Conservation (phyloP, 192 early-diverging fungal genomes). For the Podila verticillata region DNA sequence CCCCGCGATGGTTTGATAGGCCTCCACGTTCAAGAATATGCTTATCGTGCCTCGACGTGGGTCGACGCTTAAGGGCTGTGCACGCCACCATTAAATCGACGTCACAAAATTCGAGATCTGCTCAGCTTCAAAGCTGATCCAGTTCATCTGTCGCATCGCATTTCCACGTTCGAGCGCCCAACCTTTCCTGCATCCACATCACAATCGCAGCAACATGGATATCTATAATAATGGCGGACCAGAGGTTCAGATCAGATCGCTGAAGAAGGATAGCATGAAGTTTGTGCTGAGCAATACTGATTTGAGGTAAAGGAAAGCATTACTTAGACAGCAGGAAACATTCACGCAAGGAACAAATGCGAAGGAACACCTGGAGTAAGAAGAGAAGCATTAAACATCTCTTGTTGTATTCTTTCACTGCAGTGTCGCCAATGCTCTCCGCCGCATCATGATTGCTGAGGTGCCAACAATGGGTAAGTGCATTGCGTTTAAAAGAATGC, state of each 20-base stretch:
- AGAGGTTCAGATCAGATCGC: constrained; percentile 66
- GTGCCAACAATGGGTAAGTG: constrained; percentile 88
- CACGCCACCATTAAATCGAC: too few species aligned
- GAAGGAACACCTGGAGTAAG: too few species aligned
- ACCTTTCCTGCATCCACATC: background rate
- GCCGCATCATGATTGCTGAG: constrained; percentile 97
- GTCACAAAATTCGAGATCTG: too few species aligned
- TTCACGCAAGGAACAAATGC: too few species aligned
- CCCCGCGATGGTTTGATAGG: too few species aligned
- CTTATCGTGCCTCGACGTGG: too few species aligned
- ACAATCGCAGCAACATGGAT: constrained; percentile 26
- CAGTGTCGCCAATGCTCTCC: constrained; percentile 90
- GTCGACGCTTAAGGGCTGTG: too few species aligned
- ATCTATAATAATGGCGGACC: constrained; percentile 55
- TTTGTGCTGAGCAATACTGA: constrained; percentile 91
- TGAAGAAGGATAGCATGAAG: constrained; percentile 68
- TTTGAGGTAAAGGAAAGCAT: constrained; percentile 61
- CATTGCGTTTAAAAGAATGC: background rate
- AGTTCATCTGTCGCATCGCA: too few species aligned
- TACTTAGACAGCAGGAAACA: background rate
- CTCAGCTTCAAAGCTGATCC: too few species aligned
- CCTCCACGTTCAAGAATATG: too few species aligned
- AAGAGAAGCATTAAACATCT: background rate
- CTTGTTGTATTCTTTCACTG: background rate
- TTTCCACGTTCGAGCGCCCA: background rate